Conservation (phyloP, 2,329 filamentous ascomycete genomes). For the Hypocrella siamensis region DNA sequence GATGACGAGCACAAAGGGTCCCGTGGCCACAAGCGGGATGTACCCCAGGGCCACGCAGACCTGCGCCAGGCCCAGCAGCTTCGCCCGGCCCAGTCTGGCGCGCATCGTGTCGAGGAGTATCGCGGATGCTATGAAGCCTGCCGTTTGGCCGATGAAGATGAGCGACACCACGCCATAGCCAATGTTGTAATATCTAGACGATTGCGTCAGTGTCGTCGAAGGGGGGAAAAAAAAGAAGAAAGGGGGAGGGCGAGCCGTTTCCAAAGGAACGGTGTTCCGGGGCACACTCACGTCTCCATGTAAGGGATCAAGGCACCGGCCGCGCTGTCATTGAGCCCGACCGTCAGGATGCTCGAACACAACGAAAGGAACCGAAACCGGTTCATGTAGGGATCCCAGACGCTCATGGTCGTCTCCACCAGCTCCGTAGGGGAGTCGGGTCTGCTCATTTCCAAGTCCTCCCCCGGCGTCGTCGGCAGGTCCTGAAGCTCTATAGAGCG, state of each 20-base stretch:
- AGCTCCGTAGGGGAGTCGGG: slow-evolving; percentile 30
- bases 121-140: slow-evolving; percentile 62
- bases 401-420: slow-evolving; percentile 35
- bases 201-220: not conserved
- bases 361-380: slow-evolving; percentile 49
- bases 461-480: slow-evolving; percentile 5
- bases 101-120: slow-evolving; percentile 51
- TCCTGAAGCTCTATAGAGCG: slow-evolving; percentile 15
- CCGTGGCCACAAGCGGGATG: slow-evolving; percentile 47
- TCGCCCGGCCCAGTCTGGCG: slow-evolving; percentile 47
- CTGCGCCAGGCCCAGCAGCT: slow-evolving; percentile 43
- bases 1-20: slow-evolving; percentile 55
- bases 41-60: slow-evolving; percentile 43
- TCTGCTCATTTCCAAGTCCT: slow-evolving; percentile 36
- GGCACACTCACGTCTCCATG: slow-evolving; percentile 48
- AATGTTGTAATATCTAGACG: slow-evolving; percentile 46
- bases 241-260: too few species aligned
- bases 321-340: slow-evolving; percentile 60
- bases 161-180: slow-evolving; percentile 67
- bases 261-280: too few species aligned
- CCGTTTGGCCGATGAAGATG: slow-evolving; percentile 64
- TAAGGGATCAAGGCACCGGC: slow-evolving; percentile 70
- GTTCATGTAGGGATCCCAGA: slow-evolving; percentile 50
- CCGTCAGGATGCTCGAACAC: slow-evolving; percentile 50
- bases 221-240: not conserved